phyloP scores from a whole-genome alignment of 352 stramenopile genomes.

The Pythium graminicola region DNA sequence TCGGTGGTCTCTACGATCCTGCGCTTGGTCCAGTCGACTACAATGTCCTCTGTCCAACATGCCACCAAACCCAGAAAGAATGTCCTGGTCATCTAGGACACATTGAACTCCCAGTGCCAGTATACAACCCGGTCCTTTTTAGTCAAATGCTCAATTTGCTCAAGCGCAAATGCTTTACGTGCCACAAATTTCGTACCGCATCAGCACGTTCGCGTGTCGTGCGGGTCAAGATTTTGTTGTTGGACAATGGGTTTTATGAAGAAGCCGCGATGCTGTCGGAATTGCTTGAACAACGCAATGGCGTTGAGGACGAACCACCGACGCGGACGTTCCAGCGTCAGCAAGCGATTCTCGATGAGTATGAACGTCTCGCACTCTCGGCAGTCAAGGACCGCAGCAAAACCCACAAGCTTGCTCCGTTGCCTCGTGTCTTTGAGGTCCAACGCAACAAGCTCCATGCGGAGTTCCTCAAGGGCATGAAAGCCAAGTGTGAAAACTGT shows the following conservation, averaged over 20 bases:
- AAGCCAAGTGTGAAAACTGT: constrained; percentile 96
- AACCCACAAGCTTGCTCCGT: constrained; percentile 27
- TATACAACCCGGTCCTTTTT: constrained; percentile 99
- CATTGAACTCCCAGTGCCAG: constrained; percentile 97
- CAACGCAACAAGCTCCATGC: constrained; percentile 67
- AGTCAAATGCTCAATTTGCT: constrained; percentile 92
- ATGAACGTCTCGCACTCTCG: constrained; percentile 80
- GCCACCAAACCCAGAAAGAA: constrained; percentile 91
- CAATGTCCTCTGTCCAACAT: constrained; percentile 93
- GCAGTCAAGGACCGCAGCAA: constrained; percentile 23
- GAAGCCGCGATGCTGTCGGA: constrained; percentile 71
- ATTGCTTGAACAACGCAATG: constrained; percentile 82
- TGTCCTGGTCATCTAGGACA: constrained; percentile 98
- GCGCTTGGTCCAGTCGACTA: constrained; percentile 91
- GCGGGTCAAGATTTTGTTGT: constrained; percentile 87
- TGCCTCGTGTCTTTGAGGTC: constrained; percentile 65
- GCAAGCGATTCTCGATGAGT: constrained; percentile 85
- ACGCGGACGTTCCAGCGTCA: constrained; percentile 69
- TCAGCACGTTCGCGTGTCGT: constrained; percentile 71
- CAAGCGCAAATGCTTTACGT: constrained; percentile 97
- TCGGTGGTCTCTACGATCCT: constrained; percentile 96
- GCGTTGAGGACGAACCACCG: constrained; percentile 72
- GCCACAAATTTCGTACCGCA: constrained; percentile 93
- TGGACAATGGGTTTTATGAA: constrained; percentile 84
- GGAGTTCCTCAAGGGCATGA: constrained; percentile 91